Base-by-base conservation (phyloP, 176 grass and related monocot species). In the Elymus sibiricus region DNA sequence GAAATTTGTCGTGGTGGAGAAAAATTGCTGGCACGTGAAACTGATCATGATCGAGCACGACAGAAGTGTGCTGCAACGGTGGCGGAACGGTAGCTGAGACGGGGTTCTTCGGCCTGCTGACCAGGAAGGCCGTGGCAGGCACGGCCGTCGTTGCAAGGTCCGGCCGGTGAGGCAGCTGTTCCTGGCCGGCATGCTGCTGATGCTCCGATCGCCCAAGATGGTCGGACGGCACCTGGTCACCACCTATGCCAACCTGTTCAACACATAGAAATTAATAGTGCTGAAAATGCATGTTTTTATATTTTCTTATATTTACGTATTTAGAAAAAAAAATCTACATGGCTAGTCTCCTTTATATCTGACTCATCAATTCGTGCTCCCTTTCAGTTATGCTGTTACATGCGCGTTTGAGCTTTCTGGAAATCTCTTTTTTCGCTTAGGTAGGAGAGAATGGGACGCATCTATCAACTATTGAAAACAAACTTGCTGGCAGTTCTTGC, bases 11-110 rank as follows among this genome's bases (percentile, higher is more conserved):
- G 62, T 91, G 65, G 86, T 94, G 94, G 17, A 94, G 90, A 46
- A 99, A 84, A 83, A 95, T 93, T 24, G 88, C 87, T 32, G 93
- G 93, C 59, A 93, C 87, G 76, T 92, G 94, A 77, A 90, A 94
- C 16, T 90, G 90, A 80, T 99, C 92, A 38, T 91, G 89, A 38
- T 94, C 92, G 2, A 96, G 88, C 59, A 90, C 92, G 27, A 92
- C 83, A 12, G 93, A 92, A 3, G 92, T 42, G 19, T 92, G 92
- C 43, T 94, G 96, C 77, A 95, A 55, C 4, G 90, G 64, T 53
- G 88, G 89, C 8, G 92, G 85, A 74, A 92, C 84, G 44, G 94
- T 87, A n/a, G 88, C 84, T 37, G 97, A 88, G 70, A 94, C 80
- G 49, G 94, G 75, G 77, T 92, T 89, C 24, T 85, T 79, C 28